Evolutionary conservation across 2,329 filamentous ascomycete species (phyloP), one percentile per base, ranked within the genome.

Genomic region (Erysiphe pulchra): DNA sequence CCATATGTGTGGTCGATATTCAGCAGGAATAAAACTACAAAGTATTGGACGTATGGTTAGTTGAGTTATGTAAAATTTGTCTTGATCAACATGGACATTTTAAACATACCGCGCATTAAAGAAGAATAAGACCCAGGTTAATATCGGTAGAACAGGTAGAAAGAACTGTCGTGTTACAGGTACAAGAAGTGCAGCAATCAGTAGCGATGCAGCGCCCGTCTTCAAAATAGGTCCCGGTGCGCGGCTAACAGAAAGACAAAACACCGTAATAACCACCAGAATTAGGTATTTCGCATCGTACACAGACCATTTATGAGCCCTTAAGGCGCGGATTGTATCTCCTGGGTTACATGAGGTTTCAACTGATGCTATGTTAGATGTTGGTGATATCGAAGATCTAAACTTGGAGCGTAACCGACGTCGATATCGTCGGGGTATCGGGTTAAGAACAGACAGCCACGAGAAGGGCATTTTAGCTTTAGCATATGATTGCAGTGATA

Each of bases 1-100:
- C 82, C 85, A 93, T 56, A 94, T 94, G 50, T 84, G 80, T 48
- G 86, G 86, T 53, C 87, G 77, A 65, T 85, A 90, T 57, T 87
- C 80, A 53, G 76, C 73, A 34, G 84, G 80, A 54, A 94, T 86
- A 64, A 92, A 94, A 57, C 85, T 92, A 57, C n/a, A 24, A 24
- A 24, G 42, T 34, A 45, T 55, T 46, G 54, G 52, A 30, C 46
- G 16, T 45, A 24, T 18, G 40, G 31, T 44, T 40, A 38, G 45
- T 20, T 17, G 42, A 45, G 28, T 13, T 30, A 4, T n/a, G n/a
- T 7, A 16, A 16, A 44, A n/a, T n/a, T n/a, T n/a, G n/a, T n/a
- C n/a, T n/a, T n/a, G n/a, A n/a, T n/a, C n/a, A n/a, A n/a, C n/a
- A n/a, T n/a, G n/a, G n/a, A n/a, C n/a, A n/a, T n/a, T 24, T 18